phyloP scores from a whole-genome alignment of 352 stramenopile species.

The Globisporangium barbulae region DNA sequence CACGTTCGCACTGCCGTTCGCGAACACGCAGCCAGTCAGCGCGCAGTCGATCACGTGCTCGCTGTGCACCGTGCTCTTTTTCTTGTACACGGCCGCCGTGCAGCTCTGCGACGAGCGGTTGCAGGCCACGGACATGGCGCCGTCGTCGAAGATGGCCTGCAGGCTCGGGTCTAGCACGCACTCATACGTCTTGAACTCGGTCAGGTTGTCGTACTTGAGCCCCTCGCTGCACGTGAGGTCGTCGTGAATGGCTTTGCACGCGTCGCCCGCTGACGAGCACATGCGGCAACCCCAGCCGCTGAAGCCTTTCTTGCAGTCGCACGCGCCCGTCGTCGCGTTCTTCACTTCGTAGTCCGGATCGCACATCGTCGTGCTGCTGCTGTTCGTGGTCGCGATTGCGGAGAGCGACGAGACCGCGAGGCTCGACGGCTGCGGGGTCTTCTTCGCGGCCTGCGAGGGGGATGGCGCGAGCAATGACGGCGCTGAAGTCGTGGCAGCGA shows the following conservation, averaged over 20 bases:
- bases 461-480: neutral
- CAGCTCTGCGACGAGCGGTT: conserved; percentile 50
- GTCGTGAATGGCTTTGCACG: conserved; percentile 37
- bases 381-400: neutral
- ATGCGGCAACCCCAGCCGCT: conserved; percentile 64
- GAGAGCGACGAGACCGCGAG: conserved; percentile 15
- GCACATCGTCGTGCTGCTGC: conserved; percentile 19
- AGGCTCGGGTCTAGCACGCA: conserved; percentile 53
- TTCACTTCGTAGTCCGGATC: conserved; percentile 56
- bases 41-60: conserved; percentile 73
- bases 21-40: conserved; percentile 50
- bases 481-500: conserved; percentile 9
- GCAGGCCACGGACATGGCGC: conserved; percentile 59
- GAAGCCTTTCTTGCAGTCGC: conserved; percentile 58
- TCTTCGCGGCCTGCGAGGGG: conserved; percentile 6
- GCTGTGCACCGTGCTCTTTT: conserved; percentile 35
- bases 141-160: conserved; percentile 61
- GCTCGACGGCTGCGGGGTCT: conserved; percentile 7
- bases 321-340: conserved; percentile 49
- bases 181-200: conserved; percentile 62
- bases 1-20: conserved; percentile 33
- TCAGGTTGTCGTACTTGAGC: conserved; percentile 45
- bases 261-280: conserved; percentile 25
- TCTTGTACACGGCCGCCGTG: conserved; percentile 66
- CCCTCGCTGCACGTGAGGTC: conserved; percentile 45